Percentiles rank a stretch among this genome's conserved stretches.
phyloP scores from a whole-genome alignment of 2,329 filamentous ascomycete genomes.

The Colletotrichum spinosum region DNA sequence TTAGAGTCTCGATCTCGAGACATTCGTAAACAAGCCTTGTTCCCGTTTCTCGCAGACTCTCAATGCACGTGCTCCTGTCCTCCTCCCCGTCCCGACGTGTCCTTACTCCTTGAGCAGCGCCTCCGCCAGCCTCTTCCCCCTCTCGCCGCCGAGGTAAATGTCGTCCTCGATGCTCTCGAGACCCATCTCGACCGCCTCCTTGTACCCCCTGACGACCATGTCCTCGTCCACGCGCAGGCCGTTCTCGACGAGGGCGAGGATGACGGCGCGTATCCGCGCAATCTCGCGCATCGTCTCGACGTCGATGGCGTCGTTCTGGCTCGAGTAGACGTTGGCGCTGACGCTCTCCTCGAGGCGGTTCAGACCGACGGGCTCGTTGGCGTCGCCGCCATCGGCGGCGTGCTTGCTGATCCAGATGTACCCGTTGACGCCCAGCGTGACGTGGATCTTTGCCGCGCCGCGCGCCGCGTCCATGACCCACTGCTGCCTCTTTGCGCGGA shows the following conservation, averaged over 20 bases:
- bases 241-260: conserved; percentile 84
- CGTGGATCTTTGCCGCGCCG: conserved; percentile 77
- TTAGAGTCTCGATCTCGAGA: conserved; percentile 27
- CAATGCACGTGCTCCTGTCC: neutral
- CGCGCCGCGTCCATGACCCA: conserved; percentile 77
- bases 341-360: conserved; percentile 90
- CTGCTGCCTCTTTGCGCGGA: conserved; percentile 85
- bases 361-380: conserved; percentile 71
- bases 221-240: conserved; percentile 91
- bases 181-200: conserved; percentile 81
- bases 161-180: conserved; percentile 70
- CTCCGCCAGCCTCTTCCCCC: conserved; percentile 63
- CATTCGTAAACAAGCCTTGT: conserved; percentile 5
- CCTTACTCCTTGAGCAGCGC: conserved; percentile 43
- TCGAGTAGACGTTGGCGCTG: conserved; percentile 89
- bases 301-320: conserved; percentile 89
- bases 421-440: conserved; percentile 93
- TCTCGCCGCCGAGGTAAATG: conserved; percentile 70
- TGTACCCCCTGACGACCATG: conserved; percentile 84
- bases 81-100: too few species aligned
- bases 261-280: conserved; percentile 82
- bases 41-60: conserved; percentile 3
- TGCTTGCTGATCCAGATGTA: conserved; percentile 97
- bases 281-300: conserved; percentile 88
- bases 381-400: conserved; percentile 61